A percentile compares a stretch with the other conserved stretches of the same genome.
Conservation (phyloP, 2,329 filamentous ascomycete species). For the Cordyceps militaris region DNA sequence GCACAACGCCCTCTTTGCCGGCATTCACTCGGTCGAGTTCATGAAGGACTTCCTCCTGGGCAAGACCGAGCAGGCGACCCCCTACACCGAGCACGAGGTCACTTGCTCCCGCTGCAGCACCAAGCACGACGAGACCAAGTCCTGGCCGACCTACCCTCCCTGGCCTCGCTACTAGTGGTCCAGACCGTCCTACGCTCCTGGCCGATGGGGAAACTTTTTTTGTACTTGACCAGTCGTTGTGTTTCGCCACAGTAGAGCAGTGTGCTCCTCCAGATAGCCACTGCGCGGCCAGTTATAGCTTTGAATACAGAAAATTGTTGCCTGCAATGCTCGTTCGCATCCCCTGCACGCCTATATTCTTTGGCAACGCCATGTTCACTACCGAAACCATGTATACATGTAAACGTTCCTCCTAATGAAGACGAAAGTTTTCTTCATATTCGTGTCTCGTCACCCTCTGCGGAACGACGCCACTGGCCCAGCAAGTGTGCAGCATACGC, state of each 20-base stretch:
- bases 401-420: too few relatives aligned
- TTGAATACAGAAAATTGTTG: background rate
- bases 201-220: background rate
- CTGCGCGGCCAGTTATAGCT: background rate
- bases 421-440: too few relatives aligned
- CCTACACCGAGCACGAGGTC: conserved; percentile 3
- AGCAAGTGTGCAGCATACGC: too few relatives aligned
- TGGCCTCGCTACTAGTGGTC: background rate
- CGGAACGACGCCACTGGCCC: too few relatives aligned
- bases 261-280: background rate
- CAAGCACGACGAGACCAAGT: background rate
- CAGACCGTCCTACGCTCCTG: background rate
- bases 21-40: conserved; percentile 10
- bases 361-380: background rate
- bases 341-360: background rate
- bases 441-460: too few relatives aligned
- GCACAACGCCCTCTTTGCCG: conserved; percentile 12
- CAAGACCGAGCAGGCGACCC: background rate
- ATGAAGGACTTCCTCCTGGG: conserved; percentile 4
- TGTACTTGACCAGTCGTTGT: background rate
- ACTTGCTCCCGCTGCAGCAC: conserved; percentile 9
- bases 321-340: background rate
- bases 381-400: background rate
- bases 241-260: background rate
- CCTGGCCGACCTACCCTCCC: background rate